Percentiles rank a stretch among this genome's conserved stretches.
These are phyloP conservation scores for Pythium utonaiense DNA, from an alignment of 352 stramenopile species.

Conservation along the genomic window DNA sequence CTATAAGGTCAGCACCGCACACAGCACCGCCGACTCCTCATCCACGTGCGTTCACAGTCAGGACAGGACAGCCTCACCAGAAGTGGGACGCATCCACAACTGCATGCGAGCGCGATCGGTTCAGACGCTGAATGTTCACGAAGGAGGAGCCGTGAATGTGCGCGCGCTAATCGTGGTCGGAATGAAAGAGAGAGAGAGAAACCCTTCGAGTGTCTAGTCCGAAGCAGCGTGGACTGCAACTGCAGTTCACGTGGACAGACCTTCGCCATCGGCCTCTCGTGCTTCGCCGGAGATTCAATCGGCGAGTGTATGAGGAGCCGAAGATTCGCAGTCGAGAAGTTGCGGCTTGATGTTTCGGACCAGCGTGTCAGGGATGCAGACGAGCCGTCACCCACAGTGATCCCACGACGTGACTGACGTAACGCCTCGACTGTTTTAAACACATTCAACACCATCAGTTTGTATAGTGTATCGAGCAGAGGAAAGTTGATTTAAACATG, in stretches of 20 bases:
- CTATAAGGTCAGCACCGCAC: background rate
- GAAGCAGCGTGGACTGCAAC: too few species aligned
- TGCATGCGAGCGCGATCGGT: background rate
- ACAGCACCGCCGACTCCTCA: background rate
- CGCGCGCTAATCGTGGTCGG: background rate
- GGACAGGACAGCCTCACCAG: background rate
- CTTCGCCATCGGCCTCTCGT: background rate
- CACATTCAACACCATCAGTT: background rate
- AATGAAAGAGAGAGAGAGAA: background rate
- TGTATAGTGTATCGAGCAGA: background rate
- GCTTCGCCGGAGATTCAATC: background rate
- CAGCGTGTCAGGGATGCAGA: background rate
- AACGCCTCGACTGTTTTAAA: background rate
- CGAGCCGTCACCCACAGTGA: background rate
- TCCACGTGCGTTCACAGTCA: background rate
- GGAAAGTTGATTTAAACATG: background rate
- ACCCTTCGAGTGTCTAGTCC: too few species aligned
- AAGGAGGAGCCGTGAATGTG: background rate
- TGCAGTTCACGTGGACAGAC: too few species aligned
- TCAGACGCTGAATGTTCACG: background rate
- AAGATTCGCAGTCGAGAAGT: background rate
- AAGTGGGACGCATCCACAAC: background rate
- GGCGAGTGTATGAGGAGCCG: background rate
- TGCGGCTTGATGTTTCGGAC: background rate
- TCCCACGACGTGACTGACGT: constrained; percentile 11